Evolutionary conservation across 352 stramenopile species (phyloP), one percentile per base, ranked within the genome.

Genomic region (Phytophthora boehmeriae): DNA sequence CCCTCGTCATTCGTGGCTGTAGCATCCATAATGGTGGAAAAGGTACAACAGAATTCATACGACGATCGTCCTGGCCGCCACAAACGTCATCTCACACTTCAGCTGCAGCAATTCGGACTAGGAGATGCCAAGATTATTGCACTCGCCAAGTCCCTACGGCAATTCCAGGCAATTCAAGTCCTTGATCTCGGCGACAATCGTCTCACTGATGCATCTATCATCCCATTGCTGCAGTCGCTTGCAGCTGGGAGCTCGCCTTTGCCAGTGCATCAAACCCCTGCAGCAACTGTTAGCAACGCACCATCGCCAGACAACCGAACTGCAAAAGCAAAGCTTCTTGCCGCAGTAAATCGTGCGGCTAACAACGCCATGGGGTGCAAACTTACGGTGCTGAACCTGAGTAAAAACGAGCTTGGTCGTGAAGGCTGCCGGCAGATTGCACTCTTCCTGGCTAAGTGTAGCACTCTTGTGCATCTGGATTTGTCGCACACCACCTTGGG

Each of bases 31-130:
- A 49, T 90, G 0, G 43, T 90, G 2, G 75, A 59, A 19, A 52
- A 62, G 0, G 66, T 77, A 9, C 69, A 74, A 13, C 71, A 76
- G 17, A 54, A 71, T 8, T 17, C 34, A 11, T 23, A 38, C 22
- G 5, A 1, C 46, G 34, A 63, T 78, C 53, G 73, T 60, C 14
- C 22, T 71, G n/a, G 61, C 67, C 54, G 59, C 53, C 17, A 71
- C 32, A 88, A 83, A 54, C 80, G 80, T 23, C 77, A 80, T 30
- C 63, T 85, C 25, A 68, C 75, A 4, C 45, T 93, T 0, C 70
- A 90, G 23, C 47, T 93, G 32, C 76, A 90, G 52, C 79, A 93
- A 41, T 93, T 91, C 56, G 84, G 84, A 8, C 75, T 93, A 0
- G 84, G 84, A 0, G 81, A 93, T 27, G 48, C 55, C 1, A 89